Evolutionary conservation across 495 filamentous ascomycete genomes (phyloP).

Genomic region (Hyaloscypha variabilis): DNA sequence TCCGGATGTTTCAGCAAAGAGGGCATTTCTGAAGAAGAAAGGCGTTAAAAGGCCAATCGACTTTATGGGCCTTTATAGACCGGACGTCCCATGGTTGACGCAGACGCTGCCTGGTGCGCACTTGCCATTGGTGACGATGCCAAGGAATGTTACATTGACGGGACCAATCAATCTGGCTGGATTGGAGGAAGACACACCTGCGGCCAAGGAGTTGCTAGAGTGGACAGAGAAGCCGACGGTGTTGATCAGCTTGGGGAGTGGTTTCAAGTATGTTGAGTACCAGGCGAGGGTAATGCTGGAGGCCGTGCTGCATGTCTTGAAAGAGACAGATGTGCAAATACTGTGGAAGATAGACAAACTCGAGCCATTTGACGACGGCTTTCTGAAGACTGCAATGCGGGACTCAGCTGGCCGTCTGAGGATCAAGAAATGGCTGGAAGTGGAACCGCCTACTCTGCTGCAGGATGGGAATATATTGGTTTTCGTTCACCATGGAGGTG

Average conservation of each 20-base stretch:
- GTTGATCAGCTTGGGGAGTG: slow-evolving; percentile 49
- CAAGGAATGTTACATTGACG: not conserved
- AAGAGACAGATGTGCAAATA: slow-evolving; percentile 38
- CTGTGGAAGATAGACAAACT: slow-evolving; percentile 49
- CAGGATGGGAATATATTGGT: slow-evolving; percentile 46
- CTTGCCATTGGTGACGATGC: slow-evolving; percentile 42
- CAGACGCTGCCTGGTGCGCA: slow-evolving; percentile 43
- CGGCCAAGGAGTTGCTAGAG: slow-evolving; percentile 6
- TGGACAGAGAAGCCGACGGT: slow-evolving; percentile 50
- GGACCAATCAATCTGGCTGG: slow-evolving; percentile 14
- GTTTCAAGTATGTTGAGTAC: slow-evolving; percentile 33
- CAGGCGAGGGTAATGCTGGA: slow-evolving; percentile 38
- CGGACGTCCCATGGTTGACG: slow-evolving; percentile 38
- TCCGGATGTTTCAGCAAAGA: not conserved
- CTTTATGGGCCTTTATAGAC: slow-evolving; percentile 28
- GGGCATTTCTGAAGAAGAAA: slow-evolving; percentile 8
- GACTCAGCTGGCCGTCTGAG: slow-evolving; percentile 35
- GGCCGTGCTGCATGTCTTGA: slow-evolving; percentile 41
- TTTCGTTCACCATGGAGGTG: slow-evolving; percentile 52
- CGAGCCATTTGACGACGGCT: slow-evolving; percentile 26
- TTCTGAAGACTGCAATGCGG: not conserved
- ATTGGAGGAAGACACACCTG: slow-evolving; percentile 11
- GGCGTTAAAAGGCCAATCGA: slow-evolving; percentile 22
- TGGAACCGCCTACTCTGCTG: slow-evolving; percentile 48
- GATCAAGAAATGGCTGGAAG: slow-evolving; percentile 46